A percentile compares a stretch with the other conserved stretches of the same genome.
phyloP scores from a whole-genome alignment of 129 eudicot species.

The Apium graveolens region DNA sequence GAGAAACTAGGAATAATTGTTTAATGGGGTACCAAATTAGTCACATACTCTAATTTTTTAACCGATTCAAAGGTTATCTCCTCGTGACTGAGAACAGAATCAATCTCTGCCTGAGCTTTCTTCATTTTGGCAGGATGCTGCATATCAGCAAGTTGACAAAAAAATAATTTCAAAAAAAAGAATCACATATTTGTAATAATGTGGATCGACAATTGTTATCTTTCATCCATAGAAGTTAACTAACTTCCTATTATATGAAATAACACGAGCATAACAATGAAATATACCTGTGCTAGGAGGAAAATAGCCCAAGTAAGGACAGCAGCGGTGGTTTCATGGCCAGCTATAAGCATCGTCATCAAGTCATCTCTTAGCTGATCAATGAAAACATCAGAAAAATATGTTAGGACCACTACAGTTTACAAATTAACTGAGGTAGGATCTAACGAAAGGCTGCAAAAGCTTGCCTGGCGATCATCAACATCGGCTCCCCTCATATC shows the following conservation, averaged over 20 bases:
- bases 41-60: constrained; percentile 61
- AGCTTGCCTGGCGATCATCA: constrained; percentile 91
- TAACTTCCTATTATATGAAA: background rate
- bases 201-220: background rate
- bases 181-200: constrained; percentile 14
- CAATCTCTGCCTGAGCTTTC: constrained; percentile 93
- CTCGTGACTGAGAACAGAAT: constrained; percentile 55
- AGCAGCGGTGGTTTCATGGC: constrained; percentile 99
- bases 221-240: background rate
- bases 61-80: constrained; percentile 62
- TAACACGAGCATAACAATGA: background rate
- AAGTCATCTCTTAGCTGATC: constrained; percentile 88
- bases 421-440: background rate
- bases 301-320: constrained; percentile 95
- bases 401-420: background rate
- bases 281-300: constrained; percentile 79
- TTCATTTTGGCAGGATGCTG: constrained; percentile 91
- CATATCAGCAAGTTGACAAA: constrained; percentile 22
- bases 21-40: background rate
- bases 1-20: background rate
- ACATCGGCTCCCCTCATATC: constrained; percentile 99
- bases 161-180: constrained; percentile 14
- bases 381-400: background rate
- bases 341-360: constrained; percentile 99
- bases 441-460: constrained; percentile 9